A percentile compares a stretch with the other conserved stretches of the same genome.
phyloP scores from a whole-genome alignment of 139 green algal species.

The Dunaliella sp. region DNA sequence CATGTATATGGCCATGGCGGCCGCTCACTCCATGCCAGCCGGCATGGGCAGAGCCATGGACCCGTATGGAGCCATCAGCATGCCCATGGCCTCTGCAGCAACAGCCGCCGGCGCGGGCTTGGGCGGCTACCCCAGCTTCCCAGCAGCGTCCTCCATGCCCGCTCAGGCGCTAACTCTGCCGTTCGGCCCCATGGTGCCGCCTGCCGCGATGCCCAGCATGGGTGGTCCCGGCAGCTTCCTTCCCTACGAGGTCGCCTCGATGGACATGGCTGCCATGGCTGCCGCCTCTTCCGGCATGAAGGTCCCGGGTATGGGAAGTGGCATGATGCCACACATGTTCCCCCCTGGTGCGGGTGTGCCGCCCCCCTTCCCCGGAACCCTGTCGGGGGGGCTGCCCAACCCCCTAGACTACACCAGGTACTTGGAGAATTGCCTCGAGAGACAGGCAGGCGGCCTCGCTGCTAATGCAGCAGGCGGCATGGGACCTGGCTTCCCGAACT shows the following conservation, averaged over 20 bases:
- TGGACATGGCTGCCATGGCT: not conserved
- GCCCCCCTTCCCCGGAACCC: too few relatives aligned
- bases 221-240: not conserved
- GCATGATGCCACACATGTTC: not conserved
- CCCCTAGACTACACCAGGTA: constrained; percentile 24
- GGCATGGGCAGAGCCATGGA: not conserved
- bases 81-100: not conserved
- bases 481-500: too few relatives aligned
- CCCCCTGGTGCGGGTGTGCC: too few relatives aligned
- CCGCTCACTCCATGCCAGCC: not conserved
- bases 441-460: constrained; percentile 10
- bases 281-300: not conserved
- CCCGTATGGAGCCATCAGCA: not conserved
- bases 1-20: not conserved
- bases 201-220: not conserved
- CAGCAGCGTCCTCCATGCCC: not conserved
- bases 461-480: too few relatives aligned
- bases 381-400: not conserved
- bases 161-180: not conserved
- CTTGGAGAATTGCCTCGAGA: constrained; percentile 32
- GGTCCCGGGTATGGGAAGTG: not conserved
- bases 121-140: not conserved
- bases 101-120: too few relatives aligned
- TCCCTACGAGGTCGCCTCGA: not conserved
- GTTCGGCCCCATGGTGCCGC: not conserved